Percentiles rank a stretch among this genome's conserved stretches.
phyloP scores from a whole-genome alignment of 345 rosid species.

The Capsella bursapastoris region DNA sequence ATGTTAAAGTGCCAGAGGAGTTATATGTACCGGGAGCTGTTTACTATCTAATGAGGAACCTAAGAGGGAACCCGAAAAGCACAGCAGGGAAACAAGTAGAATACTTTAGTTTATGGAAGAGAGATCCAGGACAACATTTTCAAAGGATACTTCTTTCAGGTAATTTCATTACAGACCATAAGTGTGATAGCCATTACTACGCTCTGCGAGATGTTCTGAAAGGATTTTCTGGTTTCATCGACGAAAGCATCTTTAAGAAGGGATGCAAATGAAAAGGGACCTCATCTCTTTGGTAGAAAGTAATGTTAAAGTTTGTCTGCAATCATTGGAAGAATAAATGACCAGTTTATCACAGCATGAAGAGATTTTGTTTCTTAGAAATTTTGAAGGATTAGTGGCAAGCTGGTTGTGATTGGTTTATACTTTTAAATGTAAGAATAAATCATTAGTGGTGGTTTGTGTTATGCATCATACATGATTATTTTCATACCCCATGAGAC shows the following conservation, averaged over 20 bases:
- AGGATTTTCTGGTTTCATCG: slow-evolving; percentile 59
- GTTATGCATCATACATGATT: slow-evolving; percentile 2
- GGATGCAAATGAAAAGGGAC: slow-evolving; percentile 16
- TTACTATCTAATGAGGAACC: slow-evolving; percentile 78
- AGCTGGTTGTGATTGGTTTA: slow-evolving; percentile 9
- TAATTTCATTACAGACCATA: slow-evolving; percentile 85
- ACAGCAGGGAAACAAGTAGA: slow-evolving; percentile 43
- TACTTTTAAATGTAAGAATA: background rate
- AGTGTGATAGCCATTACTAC: slow-evolving; percentile 85
- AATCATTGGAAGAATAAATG: slow-evolving; percentile 23
- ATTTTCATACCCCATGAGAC: background rate
- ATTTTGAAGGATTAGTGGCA: background rate
- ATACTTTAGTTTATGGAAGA: slow-evolving; percentile 77
- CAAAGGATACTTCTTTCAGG: slow-evolving; percentile 82
- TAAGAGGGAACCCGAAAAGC: slow-evolving; percentile 38
- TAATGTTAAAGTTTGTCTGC: slow-evolving; percentile 20
- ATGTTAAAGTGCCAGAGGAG: slow-evolving; percentile 53
- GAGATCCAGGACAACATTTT: slow-evolving; percentile 85
- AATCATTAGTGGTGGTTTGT: slow-evolving; percentile 7
- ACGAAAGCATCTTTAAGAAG: slow-evolving; percentile 54
- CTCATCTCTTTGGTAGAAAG: slow-evolving; percentile 7
- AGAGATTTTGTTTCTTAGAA: background rate
- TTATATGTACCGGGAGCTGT: slow-evolving; percentile 78
- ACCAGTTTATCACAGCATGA: background rate
- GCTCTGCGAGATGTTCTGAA: slow-evolving; percentile 89